These are phyloP conservation scores for Spergularia bocconei DNA, from an alignment of 148 eudicot species.

Conservation along the genomic window DNA sequence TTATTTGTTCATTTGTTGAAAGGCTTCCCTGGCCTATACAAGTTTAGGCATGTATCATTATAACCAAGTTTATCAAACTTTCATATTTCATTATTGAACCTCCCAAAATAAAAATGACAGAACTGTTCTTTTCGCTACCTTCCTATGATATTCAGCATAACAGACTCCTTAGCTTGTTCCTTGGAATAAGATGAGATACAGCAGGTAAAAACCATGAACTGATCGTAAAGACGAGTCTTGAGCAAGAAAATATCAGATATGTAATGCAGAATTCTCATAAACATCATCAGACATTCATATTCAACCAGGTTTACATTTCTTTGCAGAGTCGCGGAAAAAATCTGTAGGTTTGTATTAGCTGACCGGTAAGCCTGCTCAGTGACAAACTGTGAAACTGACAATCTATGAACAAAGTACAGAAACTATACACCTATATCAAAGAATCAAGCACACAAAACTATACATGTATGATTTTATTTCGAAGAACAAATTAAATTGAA, in stretches of 20 bases:
- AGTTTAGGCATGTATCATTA: conserved; percentile 18
- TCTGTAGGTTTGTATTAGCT: background rate
- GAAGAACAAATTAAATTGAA: conserved; percentile 29
- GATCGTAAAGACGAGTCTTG: too few species aligned
- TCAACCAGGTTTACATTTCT: background rate
- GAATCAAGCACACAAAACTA: conserved; percentile 15
- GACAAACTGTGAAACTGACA: background rate
- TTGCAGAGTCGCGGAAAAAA: background rate
- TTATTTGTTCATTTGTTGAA: conserved; percentile 33
- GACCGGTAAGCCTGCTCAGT: background rate
- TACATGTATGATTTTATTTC: background rate
- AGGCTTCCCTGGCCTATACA: conserved; percentile 2
- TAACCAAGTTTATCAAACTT: conserved; percentile 15
- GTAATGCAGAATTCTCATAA: background rate
- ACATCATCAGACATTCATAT: background rate
- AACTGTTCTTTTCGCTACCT: background rate
- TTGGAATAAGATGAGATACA: too few species aligned
- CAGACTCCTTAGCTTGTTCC: too few species aligned
- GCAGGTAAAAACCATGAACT: too few species aligned
- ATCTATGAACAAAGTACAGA: background rate
- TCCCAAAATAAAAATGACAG: background rate
- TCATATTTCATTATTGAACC: background rate
- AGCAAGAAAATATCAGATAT: background rate
- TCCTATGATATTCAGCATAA: too few species aligned
- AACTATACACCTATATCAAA: conserved; percentile 22